Evolutionary conservation across 2,329 filamentous ascomycete genomes (phyloP).

Genomic region (Aspergillus puulaauensis): DNA sequence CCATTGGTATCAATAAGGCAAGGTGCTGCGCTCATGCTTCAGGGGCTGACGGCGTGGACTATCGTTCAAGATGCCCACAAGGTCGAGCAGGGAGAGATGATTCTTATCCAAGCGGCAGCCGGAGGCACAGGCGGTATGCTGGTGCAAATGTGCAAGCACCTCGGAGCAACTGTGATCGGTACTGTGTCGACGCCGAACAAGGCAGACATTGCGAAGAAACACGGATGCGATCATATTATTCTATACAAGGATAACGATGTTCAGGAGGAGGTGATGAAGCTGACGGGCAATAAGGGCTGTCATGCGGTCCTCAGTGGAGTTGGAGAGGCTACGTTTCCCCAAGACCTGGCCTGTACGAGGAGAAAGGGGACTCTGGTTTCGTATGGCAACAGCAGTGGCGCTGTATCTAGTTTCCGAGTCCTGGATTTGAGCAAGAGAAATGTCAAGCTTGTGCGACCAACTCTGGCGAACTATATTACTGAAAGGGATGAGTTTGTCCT

Average conservation of each 20-base stretch:
- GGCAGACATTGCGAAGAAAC: not conserved
- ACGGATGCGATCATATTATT: not conserved
- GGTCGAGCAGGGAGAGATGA: not conserved
- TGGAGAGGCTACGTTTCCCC: not conserved
- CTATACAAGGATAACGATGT: no score
- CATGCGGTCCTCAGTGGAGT: no score
- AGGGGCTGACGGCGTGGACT: no score
- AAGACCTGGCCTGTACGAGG: not conserved
- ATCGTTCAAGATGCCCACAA: no score
- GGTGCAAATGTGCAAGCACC: not conserved
- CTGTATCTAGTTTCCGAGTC: not conserved
- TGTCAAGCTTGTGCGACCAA: not conserved
- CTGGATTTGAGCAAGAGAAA: not conserved
- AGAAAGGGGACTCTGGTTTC: not conserved
- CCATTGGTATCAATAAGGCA: no score
- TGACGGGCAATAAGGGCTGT: no score
- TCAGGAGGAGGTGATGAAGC: no score
- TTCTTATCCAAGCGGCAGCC: not conserved
- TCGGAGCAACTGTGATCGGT: not conserved
- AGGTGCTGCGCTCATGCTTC: no score
- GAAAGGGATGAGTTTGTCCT: slow-evolving; percentile 8
- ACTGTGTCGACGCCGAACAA: not conserved
- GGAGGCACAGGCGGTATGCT: not conserved
- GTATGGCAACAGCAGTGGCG: not conserved
- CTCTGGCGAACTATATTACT: not conserved